Base-by-base conservation (phyloP, 2,329 filamentous ascomycete genomes). In the Colletotrichum nymphaeae region DNA sequence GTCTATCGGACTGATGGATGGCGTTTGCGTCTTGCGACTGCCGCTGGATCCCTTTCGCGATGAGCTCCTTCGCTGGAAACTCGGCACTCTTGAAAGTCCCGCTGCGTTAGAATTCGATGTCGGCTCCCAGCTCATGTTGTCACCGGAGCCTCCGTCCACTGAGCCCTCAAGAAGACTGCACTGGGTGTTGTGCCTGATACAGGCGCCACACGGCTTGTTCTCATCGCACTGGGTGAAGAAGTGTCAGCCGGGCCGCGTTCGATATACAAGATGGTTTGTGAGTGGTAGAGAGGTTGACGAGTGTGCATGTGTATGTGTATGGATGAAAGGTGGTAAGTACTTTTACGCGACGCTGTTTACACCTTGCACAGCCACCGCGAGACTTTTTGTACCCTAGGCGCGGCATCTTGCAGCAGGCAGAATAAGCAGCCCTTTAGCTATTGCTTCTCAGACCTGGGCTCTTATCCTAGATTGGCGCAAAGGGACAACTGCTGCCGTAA, bases 281-380 rank as follows among this genome's bases (percentile, higher is more conserved):
- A 28, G 9, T 28, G 24, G n/a, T n/a, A 59, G 37, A 24, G 12
- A 42, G 32, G 32, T 37, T 37, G 11, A 30, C 49, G 46, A 58
- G 37, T 22, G 37, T 42, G 35, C 57, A 16, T n/a, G 53, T 24
- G 30, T 12, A 57, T 52, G 57, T 49, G 24, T 16, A 52, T 24
- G 30, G 16, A 57, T 49, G 57, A 24, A 19, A 57, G 46, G 58
- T 53, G 28, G 52, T 32, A 32, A 55, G 26, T 76, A 81, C 81
- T 78, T 83, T 83, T 74, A 83, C 81, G 46, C 81, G 79, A 5
- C 82, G 76, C 46, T 80, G 78, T 70, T 83, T 83, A 74, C 82
- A 83, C n/a, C 80, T 76, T 52, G 78, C 75, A 72, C 82, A 83
- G 30, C 82, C 81, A 52, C 75, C 78, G 11, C 81, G 79, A 37